phyloP scores from a whole-genome alignment of 1,284 basidiomycete species.

The Leccinum cinnamomeum region DNA sequence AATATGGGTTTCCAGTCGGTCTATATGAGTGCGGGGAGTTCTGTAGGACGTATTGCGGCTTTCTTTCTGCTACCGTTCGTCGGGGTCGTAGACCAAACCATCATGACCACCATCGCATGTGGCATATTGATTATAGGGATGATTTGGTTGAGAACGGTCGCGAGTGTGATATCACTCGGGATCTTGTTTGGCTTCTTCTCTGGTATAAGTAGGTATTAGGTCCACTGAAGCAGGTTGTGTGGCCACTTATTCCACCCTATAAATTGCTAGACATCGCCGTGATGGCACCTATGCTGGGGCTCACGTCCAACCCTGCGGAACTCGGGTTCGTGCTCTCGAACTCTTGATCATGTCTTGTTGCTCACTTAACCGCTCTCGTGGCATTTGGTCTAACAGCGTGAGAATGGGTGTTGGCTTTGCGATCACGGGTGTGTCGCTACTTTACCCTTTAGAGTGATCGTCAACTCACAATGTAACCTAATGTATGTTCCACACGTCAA shows the following conservation, averaged over 20 bases:
- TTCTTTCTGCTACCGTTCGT: conserved; percentile 37
- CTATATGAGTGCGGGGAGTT: conserved; percentile 44
- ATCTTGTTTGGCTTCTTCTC: conserved; percentile 52
- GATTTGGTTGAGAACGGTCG: conserved; percentile 40
- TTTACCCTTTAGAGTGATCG: not conserved
- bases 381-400: conserved; percentile 14
- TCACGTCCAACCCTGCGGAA: conserved; percentile 26
- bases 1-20: conserved; percentile 36
- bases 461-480: not conserved
- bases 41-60: conserved; percentile 41
- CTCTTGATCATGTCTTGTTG: not conserved
- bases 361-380: not conserved
- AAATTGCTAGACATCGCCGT: conserved; percentile 22
- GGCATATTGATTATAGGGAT: conserved; percentile 41
- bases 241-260: not conserved
- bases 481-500: conserved; percentile 5
- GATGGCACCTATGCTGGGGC: conserved; percentile 28
- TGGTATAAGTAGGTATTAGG: conserved; percentile 39
- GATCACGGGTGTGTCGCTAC: conserved; percentile 19
- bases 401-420: conserved; percentile 30
- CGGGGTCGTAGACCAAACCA: conserved; percentile 44
- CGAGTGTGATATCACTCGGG: conserved; percentile 45
- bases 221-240: not conserved
- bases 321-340: conserved; percentile 25
- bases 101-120: conserved; percentile 32